phyloP scores from a whole-genome alignment of 306 rosid genomes.

The Quillaja saponaria region DNA sequence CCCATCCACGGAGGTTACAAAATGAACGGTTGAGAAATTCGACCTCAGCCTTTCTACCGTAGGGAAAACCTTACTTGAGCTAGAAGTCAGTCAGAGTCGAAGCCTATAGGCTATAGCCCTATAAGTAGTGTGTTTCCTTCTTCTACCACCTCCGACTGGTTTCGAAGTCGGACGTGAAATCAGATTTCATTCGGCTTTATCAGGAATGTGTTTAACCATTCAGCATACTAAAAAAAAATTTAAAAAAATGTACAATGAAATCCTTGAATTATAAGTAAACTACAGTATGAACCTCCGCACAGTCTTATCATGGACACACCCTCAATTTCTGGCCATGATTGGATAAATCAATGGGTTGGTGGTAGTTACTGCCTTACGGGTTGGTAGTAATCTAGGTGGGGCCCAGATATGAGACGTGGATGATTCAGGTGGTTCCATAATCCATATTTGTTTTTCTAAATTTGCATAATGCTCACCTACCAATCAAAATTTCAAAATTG shows the following conservation, averaged over 20 bases:
- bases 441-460: too few relatives aligned
- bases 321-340: neutral
- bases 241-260: neutral
- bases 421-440: too few relatives aligned
- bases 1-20: slow-evolving; percentile 66
- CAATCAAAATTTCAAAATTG: too few relatives aligned
- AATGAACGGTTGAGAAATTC: slow-evolving; percentile 29
- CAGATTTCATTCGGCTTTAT: slow-evolving; percentile 44
- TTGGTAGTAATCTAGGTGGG: too few relatives aligned
- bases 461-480: too few relatives aligned
- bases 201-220: slow-evolving; percentile 29
- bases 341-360: too few relatives aligned
- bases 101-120: neutral
- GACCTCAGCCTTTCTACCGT: slow-evolving; percentile 24
- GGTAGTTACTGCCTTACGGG: too few relatives aligned
- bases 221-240: neutral
- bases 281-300: slow-evolving; percentile 35
- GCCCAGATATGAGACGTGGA: too few relatives aligned
- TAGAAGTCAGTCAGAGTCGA: neutral
- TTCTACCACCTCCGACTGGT: slow-evolving; percentile 4
- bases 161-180: slow-evolving; percentile 54
- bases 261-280: neutral
- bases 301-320: slow-evolving; percentile 29
- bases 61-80: slow-evolving; percentile 11
- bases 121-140: neutral